Conservation (phyloP, 192 early-diverging fungal species). For the Backusella westeae region DNA sequence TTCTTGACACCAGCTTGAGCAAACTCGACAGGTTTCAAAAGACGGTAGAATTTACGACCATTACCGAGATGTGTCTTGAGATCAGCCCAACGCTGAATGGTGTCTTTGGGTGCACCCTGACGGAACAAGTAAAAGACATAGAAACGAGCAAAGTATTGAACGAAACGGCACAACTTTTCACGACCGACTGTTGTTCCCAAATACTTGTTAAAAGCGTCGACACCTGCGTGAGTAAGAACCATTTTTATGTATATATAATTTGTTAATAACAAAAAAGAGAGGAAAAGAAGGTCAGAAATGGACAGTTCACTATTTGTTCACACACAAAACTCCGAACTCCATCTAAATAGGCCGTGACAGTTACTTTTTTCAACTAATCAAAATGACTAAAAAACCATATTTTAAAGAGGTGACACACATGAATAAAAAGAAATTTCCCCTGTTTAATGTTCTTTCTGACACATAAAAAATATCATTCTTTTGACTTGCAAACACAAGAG, state of each 20-base stretch:
- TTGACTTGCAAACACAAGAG: not conserved
- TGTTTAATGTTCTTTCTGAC: not conserved
- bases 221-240: conserved; percentile 21
- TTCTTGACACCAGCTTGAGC: conserved; percentile 56
- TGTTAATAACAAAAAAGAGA: not conserved
- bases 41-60: conserved; percentile 70
- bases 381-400: conserved; percentile 7
- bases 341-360: conserved; percentile 5
- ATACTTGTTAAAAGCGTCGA: conserved; percentile 43
- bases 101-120: conserved; percentile 56
- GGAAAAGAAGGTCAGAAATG: not conserved
- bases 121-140: conserved; percentile 63
- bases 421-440: not conserved
- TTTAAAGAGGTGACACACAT: not conserved
- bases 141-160: conserved; percentile 88
- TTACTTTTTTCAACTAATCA: conserved; percentile 1
- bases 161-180: conserved; percentile 76
- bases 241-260: conserved; percentile 12
- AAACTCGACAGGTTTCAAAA: conserved; percentile 71
- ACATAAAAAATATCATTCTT: not conserved
- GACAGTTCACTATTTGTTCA: not conserved
- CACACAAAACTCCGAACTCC: not conserved
- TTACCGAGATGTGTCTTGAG: conserved; percentile 61
- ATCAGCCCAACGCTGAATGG: conserved; percentile 53
- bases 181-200: conserved; percentile 65